phyloP scores from a whole-genome alignment of 495 filamentous ascomycete genomes.

The Trichoderma erinaceum region DNA sequence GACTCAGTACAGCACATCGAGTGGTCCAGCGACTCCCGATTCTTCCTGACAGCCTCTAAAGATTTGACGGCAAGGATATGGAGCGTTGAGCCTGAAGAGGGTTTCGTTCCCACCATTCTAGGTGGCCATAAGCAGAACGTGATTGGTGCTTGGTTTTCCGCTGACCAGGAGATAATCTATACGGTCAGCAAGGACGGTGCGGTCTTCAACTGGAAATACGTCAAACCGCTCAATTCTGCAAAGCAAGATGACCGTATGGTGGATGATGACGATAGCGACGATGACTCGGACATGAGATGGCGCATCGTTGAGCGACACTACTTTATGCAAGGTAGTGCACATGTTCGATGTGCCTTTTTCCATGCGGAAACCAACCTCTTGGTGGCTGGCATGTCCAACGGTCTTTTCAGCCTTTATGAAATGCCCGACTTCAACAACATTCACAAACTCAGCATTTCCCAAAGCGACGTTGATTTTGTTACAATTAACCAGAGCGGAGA shows the following conservation, averaged over 20 bases:
- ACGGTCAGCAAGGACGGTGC: constrained; percentile 54
- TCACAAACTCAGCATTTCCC: constrained; percentile 84
- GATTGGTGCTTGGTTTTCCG: constrained; percentile 84
- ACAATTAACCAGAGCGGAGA: constrained; percentile 89
- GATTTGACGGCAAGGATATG: constrained; percentile 91
- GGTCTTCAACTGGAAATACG: constrained; percentile 62
- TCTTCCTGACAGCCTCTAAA: constrained; percentile 84
- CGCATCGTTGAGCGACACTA: constrained; percentile 80
- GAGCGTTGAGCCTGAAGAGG: constrained; percentile 81
- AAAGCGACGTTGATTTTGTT: constrained; percentile 90
- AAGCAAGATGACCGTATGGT: constrained; percentile 38
- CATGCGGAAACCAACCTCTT: constrained; percentile 81
- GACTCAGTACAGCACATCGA: constrained; percentile 77
- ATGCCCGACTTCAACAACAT: constrained; percentile 96
- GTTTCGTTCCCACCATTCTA: constrained; percentile 81
- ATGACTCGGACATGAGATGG: constrained; percentile 61
- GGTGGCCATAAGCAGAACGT: constrained; percentile 85
- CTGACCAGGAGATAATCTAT: constrained; percentile 70
- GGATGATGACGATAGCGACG: constrained; percentile 50
- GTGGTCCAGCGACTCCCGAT: constrained; percentile 93
- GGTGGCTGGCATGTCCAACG: constrained; percentile 90
- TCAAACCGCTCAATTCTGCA: constrained; percentile 32
- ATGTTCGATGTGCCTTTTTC: constrained; percentile 80
- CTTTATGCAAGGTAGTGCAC: constrained; percentile 85
- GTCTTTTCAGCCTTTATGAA: constrained; percentile 88